Conservation (phyloP, 2,329 filamentous ascomycete genomes). For the Helminthosporium solani region DNA sequence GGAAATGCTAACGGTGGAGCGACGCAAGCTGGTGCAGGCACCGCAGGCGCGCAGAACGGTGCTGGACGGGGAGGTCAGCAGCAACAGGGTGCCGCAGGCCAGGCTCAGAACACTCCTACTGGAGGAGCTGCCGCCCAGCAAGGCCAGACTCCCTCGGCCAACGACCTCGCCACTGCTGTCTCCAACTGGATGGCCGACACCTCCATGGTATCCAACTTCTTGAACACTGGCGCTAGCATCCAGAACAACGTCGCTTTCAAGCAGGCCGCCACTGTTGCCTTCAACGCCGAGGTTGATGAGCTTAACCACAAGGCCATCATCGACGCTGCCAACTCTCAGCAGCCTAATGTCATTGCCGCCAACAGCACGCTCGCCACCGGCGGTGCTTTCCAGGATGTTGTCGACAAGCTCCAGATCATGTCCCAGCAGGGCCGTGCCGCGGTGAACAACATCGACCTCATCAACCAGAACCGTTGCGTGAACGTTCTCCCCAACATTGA, state of each 20-base stretch:
- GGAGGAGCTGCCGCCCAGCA: constrained; percentile 13
- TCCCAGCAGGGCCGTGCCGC: constrained; percentile 35
- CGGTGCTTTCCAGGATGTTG: constrained; percentile 42
- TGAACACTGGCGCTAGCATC: constrained; percentile 35
- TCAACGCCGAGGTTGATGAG: constrained; percentile 43
- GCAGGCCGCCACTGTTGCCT: constrained; percentile 39
- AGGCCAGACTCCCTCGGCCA: constrained; percentile 27
- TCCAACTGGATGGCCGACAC: constrained; percentile 42
- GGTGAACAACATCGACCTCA: constrained; percentile 36
- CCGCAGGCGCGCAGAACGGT: constrained; percentile 12
- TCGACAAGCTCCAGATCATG: constrained; percentile 42
- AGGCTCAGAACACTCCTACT: constrained; percentile 2
- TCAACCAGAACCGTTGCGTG: constrained; percentile 41
- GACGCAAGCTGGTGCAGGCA: constrained; percentile 8
- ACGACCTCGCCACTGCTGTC: constrained; percentile 38
- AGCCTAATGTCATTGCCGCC: constrained; percentile 35
- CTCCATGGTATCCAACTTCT: constrained; percentile 42
- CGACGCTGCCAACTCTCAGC: constrained; percentile 26
- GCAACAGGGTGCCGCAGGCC: background rate
- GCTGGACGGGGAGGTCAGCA: background rate
- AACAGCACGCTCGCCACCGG: constrained; percentile 41
- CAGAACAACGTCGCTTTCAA: constrained; percentile 40
- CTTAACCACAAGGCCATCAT: constrained; percentile 43
- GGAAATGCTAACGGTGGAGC: constrained; percentile 15
- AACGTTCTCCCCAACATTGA: constrained; percentile 42